Base-by-base conservation (phyloP, 2,329 filamentous ascomycete genomes). In the Aspergillus piperis region DNA sequence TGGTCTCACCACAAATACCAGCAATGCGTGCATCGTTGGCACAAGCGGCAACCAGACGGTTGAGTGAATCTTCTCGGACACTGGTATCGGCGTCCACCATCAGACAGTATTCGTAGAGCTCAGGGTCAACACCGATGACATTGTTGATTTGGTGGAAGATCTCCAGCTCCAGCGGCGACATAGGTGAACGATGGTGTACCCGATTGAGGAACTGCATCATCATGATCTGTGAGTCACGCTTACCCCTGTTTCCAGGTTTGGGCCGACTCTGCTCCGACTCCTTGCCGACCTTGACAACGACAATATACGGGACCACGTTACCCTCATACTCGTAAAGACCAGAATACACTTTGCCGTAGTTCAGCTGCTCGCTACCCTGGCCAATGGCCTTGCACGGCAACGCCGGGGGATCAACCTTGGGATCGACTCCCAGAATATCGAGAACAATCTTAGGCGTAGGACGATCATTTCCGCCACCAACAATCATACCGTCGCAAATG, bases 141-240 rank as follows among this genome's bases (percentile, higher is more conserved):
- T 99, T 99, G 84, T 97, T 96, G 81, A 99, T 92, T 76, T 99
- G 95, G 73, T 99, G 95, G 82, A 97, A 98, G 84, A 98, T 96
- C 77, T 99, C 95, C 49, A 99, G 82, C 75, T 99, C 95, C 11
- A 99, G 87, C 15, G 95, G 95, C 64, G 89, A 95, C 95, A 99
- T 99, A 0, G 94, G 89, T 2, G 90, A 83, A 64, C 93, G 90
- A 77, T 98, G 91, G 75, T 99, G 95, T 49, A 99, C 95, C 62
- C 94, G 91, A 80, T 99, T 99, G 69, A 99, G 86, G 85, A 99
- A 99, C 79, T 90, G 94, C 88, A 99, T 93, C 53, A 98, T 83
- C 65, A 98, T 78, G 70, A 99, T 92, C 77, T 99, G 95, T 36
- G 94, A 96, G 77, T 99, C 95, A 83, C 95, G 92, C 82, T 99